Evolutionary conservation across 257 asterid genomes (phyloP).

Genomic region (Capsicum baccatum): DNA sequence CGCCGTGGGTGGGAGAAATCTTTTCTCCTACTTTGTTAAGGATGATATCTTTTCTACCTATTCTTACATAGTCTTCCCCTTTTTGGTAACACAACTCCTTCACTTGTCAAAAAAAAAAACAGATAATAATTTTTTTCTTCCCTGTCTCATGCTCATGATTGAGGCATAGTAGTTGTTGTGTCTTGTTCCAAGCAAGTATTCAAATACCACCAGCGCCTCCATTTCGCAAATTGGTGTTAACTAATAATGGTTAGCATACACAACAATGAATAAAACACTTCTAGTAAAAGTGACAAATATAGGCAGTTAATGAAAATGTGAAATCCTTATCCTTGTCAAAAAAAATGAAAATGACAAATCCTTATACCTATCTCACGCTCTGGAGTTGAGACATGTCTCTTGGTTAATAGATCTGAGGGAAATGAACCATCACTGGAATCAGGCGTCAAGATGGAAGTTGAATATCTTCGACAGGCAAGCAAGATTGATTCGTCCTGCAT

Average conservation of each 20-base stretch:
- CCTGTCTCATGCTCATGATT: not conserved
- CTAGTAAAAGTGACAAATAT: not conserved
- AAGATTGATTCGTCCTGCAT: constrained; percentile 47
- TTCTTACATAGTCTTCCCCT: not conserved
- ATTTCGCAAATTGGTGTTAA: not conserved
- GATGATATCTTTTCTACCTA: not conserved
- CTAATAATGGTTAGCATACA: not conserved
- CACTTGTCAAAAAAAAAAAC: not conserved
- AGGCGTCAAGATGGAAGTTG: constrained; percentile 62
- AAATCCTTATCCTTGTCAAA: constrained; percentile 18
- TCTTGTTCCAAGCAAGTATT: not conserved
- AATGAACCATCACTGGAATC: constrained; percentile 61
- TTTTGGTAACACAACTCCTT: not conserved
- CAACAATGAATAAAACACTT: not conserved
- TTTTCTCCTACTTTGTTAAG: no score
- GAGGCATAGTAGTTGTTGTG: not conserved
- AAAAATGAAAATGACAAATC: constrained; percentile 22
- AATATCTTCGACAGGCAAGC: constrained; percentile 48
- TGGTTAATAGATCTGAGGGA: constrained; percentile 61
- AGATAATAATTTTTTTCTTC: not conserved
- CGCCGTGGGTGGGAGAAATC: no score
- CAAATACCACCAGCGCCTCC: not conserved
- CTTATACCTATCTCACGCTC: constrained; percentile 67
- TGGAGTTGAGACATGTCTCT: constrained; percentile 50
- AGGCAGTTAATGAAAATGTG: constrained; percentile 26